Evolutionary conservation across 2,329 filamentous ascomycete species (phyloP).

Genomic region (Cercospora zeae-maydis): DNA sequence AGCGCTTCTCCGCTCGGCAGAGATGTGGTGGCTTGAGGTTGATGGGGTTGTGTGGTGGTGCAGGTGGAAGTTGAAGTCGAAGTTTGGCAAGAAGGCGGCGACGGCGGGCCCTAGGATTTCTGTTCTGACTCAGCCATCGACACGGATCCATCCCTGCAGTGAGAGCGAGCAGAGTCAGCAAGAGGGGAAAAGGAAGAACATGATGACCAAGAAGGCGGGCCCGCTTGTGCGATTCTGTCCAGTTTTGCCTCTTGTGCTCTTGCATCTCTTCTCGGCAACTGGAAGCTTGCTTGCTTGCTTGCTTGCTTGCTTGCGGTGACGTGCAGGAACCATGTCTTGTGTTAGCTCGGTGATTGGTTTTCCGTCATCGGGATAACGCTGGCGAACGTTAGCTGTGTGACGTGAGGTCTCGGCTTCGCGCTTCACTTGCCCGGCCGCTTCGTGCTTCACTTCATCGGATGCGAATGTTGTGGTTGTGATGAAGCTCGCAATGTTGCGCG

Average conservation of each 20-base stretch:
- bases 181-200: neutral
- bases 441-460: constrained; percentile 3
- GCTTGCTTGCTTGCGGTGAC: constrained; percentile 16
- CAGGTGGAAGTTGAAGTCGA: constrained; percentile 2
- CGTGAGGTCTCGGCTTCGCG: neutral
- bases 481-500: constrained; percentile 1
- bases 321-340: constrained; percentile 24
- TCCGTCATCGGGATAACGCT: constrained; percentile 16
- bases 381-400: neutral
- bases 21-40: constrained; percentile 5
- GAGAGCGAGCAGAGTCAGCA: neutral
- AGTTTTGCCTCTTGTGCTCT: constrained; percentile 6
- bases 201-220: neutral
- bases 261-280: too few relatives aligned
- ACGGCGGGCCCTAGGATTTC: constrained; percentile 27
- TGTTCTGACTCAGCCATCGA: constrained; percentile 34
- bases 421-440: neutral
- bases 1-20: constrained; percentile 13
- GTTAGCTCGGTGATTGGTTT: constrained; percentile 29
- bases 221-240: neutral
- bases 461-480: neutral
- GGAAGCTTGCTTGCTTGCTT: neutral
- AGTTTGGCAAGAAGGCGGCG: constrained; percentile 9
- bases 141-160: constrained; percentile 12
- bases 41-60: constrained; percentile 12